phyloP scores from a whole-genome alignment of 805 yeast genomes.

The Kurtzmaniella cleridarum region DNA sequence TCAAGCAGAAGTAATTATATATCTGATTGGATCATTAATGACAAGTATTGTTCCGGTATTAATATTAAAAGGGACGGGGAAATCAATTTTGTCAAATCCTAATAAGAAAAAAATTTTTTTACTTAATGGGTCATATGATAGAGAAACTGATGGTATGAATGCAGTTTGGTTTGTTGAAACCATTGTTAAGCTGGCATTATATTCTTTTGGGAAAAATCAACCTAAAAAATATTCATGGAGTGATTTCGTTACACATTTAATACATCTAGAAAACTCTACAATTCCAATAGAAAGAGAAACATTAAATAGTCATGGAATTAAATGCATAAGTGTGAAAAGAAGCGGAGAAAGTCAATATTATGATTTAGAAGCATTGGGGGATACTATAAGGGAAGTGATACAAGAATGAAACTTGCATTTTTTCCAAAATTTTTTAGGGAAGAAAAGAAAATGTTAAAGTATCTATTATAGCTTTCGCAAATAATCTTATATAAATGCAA shows the following conservation, averaged over 20 bases:
- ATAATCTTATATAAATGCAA: background rate
- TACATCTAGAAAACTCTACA: conserved; percentile 47
- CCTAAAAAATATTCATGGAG: conserved; percentile 26
- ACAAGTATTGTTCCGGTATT: conserved; percentile 82
- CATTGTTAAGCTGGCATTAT: conserved; percentile 50
- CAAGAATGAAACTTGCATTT: no score
- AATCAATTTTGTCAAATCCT: conserved; percentile 40
- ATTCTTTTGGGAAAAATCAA: conserved; percentile 35
- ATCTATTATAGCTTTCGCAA: background rate
- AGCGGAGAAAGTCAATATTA: conserved; percentile 23
- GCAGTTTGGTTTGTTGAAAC: conserved; percentile 56
- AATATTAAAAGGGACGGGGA: conserved; percentile 67
- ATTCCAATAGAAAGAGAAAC: conserved; percentile 43
- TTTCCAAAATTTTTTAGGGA: no score
- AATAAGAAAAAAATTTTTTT: conserved; percentile 48
- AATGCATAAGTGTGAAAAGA: conserved; percentile 38
- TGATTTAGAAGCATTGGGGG: conserved; percentile 38
- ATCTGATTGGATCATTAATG: conserved; percentile 84
- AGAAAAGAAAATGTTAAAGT: no score
- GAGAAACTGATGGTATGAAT: conserved; percentile 70
- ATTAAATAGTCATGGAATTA: conserved; percentile 40
- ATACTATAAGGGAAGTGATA: conserved; percentile 12
- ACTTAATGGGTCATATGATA: conserved; percentile 68
- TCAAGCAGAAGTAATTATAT: conserved; percentile 52
- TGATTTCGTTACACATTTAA: conserved; percentile 56